Evolutionary conservation across 768 basidiomycete species (phyloP), one percentile per base, ranked within the genome.

Genomic region (Coprinellus micaceus): DNA sequence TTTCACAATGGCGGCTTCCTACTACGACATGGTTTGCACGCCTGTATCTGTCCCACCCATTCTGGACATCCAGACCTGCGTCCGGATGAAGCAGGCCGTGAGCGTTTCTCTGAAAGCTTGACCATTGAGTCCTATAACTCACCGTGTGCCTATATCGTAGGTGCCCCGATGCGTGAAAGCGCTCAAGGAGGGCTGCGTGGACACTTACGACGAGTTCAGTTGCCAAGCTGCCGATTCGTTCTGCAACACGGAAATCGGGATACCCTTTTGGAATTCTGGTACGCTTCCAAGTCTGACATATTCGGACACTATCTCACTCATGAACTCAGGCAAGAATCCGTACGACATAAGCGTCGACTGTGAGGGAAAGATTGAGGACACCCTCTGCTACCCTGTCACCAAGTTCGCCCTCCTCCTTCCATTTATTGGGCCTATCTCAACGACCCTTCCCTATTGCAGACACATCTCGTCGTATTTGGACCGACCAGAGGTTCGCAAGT

Each of bases 331-430:
- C 13, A 69, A 71, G 66, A 84, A 85, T 64, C 82, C 80, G 1
- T 91, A 92, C 64, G 88, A 92, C 63, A 80, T 92, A 50, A 85
- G 79, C 63, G 78, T 79, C 63, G 68, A 73, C 29, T 89, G 87
- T 55, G 77, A 80, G 59, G 78, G 83, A 56, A 64, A 69, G 26
- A 66, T 80, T 10, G 60, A 51, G 1, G 77, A 77, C 2, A 75
- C 74, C 0, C 74, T 86, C 11, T 89, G 86, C 66, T 85, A 88
- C 61, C 80, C 83, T 1, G 71, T 82, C 17, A 83, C 75, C 9
- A 64, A 59, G 72, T 73, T 56, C 24, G 54, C 51, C 12, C 10
- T 15, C 53, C 25, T 12, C n/a, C 29, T 15, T 47, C 19, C 12
- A 36, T 43, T 22, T 5, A 25, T 2, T 51, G 9, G 15, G 15